These are phyloP conservation scores for Anethum foeniculum DNA, from an alignment of 140 eudicot genomes.

Conservation along the genomic window DNA sequence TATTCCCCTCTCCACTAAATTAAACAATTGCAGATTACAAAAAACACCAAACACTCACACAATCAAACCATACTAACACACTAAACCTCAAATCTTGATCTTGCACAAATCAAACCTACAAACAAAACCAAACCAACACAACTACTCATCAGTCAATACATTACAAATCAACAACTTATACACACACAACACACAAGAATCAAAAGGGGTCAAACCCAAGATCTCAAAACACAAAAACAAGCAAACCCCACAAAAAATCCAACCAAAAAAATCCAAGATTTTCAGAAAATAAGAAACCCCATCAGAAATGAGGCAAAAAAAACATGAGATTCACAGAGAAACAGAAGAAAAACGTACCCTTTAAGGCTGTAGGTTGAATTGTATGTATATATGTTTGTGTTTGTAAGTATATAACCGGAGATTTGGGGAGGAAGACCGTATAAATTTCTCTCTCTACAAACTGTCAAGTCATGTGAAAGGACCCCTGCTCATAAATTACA, in stretches of 20 bases:
- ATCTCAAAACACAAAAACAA: neutral
- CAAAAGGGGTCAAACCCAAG: neutral
- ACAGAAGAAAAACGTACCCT: neutral
- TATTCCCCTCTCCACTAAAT: neutral
- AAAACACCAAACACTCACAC: neutral
- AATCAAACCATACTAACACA: constrained; percentile 7
- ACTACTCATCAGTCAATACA: constrained; percentile 2
- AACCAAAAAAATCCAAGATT: neutral
- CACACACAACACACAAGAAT: neutral
- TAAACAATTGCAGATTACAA: neutral
- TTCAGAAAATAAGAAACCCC: neutral
- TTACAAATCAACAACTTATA: neutral
- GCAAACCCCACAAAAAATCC: neutral
- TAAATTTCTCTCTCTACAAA: constrained; percentile 9
- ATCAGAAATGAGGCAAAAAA: neutral
- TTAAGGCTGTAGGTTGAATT: neutral
- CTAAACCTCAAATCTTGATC: neutral
- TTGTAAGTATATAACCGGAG: neutral
- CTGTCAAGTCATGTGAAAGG: constrained; percentile 12
- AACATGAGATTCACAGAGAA: neutral
- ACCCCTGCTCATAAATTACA: constrained; percentile 11
- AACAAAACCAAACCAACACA: neutral
- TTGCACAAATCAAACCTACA: neutral
- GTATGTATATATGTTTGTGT: neutral
- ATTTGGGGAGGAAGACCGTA: neutral